Evolutionary conservation across 2,329 filamentous ascomycete species (phyloP), one percentile per base, ranked within the genome.

Genomic region (Fusarium ramigenum): DNA sequence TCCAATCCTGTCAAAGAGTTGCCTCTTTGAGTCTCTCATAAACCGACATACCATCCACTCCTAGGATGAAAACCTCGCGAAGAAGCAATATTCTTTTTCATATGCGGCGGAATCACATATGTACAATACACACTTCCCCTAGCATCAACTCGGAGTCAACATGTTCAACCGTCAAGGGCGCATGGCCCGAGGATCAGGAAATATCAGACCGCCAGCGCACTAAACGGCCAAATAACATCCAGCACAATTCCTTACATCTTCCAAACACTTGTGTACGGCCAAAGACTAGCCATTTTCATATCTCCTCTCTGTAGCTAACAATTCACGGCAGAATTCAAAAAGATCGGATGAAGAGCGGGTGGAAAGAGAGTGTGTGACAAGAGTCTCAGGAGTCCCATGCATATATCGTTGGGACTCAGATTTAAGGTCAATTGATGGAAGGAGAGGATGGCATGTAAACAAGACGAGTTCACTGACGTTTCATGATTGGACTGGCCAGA

Each of bases 11-110:
- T 4, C 18, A n/a, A n/a, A 40, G 37, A 40, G 21, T n/a, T n/a
- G 6, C 6, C 21, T 8, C 8, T 4, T 40, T 40, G 5, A 44
- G 16, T 25, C 42, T 44, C 25, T 44, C 23, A 19, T 44, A 25
- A 25, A 18, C 18, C 11, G 16, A 44, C 23, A 44, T 44, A 11
- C 12, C 5, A 9, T 25, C 21, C n/a, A 14, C n/a, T 39, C 9
- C 5, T 42, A 8, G 9, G 4, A 44, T 4, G 6, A 18, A 9
- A 8, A 2, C 7, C 10, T 25, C 42, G 11, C 5, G 1, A 18
- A 43, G 10, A 23, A 43, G n/a, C n/a, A 11, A 44, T 44, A 8
- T 9, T 8, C 7, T 6, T n/a, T 15, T n/a, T n/a, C 12, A 8
- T 42, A 4, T 2, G n/a, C 7, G 21, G 21, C 21, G 2, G 7